Conservation (phyloP, 495 filamentous ascomycete species). For the Penicillium verhagenii region DNA sequence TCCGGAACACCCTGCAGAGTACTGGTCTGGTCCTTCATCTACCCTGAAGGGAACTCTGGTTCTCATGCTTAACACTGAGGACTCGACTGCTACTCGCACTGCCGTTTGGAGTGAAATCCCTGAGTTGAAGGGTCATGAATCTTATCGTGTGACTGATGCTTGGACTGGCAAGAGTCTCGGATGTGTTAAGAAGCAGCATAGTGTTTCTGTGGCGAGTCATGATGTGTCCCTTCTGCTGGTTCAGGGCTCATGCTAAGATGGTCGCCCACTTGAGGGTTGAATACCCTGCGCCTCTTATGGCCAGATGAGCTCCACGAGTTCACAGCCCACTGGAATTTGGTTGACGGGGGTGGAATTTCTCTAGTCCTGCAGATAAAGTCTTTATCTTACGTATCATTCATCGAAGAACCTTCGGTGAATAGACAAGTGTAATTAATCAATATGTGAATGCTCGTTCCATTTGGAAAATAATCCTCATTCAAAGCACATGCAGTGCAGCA, state of each 20-base stretch:
- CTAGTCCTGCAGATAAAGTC: no score
- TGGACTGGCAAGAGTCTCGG: conserved; percentile 54
- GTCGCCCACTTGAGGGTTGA: no score
- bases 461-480: no score
- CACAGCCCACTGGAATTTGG: no score
- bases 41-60: conserved; percentile 49
- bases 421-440: no score
- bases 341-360: no score
- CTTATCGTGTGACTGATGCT: conserved; percentile 51
- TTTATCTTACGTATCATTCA: no score
- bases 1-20: conserved; percentile 56
- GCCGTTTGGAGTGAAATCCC: conserved; percentile 55
- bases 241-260: conserved; percentile 27
- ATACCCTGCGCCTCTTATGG: no score
- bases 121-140: conserved; percentile 35
- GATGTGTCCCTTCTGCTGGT: conserved; percentile 50
- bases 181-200: conserved; percentile 40
- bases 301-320: no score
- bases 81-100: conserved; percentile 34
- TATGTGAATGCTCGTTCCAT: no score
- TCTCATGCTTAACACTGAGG: conserved; percentile 52
- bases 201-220: conserved; percentile 40
- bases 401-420: no score
- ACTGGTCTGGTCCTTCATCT: conserved; percentile 54
- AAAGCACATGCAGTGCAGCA: no score